Evolutionary conservation across 2,329 filamentous ascomycete species (phyloP).

Genomic region (Fusarium sp.): DNA sequence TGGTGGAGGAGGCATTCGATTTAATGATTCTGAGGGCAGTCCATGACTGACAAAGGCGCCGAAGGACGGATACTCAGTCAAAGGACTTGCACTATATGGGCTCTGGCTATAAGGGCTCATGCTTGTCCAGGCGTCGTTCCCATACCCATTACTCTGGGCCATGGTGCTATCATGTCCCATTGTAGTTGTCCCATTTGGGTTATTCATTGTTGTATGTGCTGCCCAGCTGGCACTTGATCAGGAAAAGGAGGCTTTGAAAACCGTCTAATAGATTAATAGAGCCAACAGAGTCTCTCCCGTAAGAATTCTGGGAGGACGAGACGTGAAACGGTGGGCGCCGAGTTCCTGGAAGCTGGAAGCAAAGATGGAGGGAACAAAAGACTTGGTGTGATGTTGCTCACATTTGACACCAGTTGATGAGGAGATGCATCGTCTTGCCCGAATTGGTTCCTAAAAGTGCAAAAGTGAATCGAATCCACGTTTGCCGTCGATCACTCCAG

Average conservation of each 20-base stretch:
- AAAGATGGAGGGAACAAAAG: conserved; percentile 8
- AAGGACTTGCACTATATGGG: conserved; percentile 59
- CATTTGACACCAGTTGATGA: conserved; percentile 35
- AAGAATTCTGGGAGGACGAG: conserved; percentile 3
- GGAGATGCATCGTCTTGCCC: conserved; percentile 43
- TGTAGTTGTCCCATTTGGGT: conserved; percentile 48
- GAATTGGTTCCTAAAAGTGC: conserved; percentile 33
- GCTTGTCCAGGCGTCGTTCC: conserved; percentile 65
- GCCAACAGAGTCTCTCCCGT: conserved; percentile 6
- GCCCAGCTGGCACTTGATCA: conserved; percentile 38
- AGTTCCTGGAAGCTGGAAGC: conserved; percentile 27
- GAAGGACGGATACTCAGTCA: conserved; percentile 74
- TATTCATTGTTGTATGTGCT: conserved; percentile 48
- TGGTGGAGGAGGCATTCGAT: conserved; percentile 68
- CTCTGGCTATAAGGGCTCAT: conserved; percentile 75
- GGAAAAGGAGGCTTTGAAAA: not conserved
- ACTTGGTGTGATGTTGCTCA: conserved; percentile 43
- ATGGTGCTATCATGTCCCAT: conserved; percentile 50
- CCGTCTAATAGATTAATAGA: not conserved
- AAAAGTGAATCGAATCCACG: conserved; percentile 27
- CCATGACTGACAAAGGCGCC: conserved; percentile 66
- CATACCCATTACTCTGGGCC: conserved; percentile 48
- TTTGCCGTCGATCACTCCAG: conserved; percentile 25
- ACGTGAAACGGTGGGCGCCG: conserved; percentile 12
- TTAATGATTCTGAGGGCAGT: conserved; percentile 63